phyloP scores from a whole-genome alignment of 768 basidiomycete species.

The Tulasnella sp. region DNA sequence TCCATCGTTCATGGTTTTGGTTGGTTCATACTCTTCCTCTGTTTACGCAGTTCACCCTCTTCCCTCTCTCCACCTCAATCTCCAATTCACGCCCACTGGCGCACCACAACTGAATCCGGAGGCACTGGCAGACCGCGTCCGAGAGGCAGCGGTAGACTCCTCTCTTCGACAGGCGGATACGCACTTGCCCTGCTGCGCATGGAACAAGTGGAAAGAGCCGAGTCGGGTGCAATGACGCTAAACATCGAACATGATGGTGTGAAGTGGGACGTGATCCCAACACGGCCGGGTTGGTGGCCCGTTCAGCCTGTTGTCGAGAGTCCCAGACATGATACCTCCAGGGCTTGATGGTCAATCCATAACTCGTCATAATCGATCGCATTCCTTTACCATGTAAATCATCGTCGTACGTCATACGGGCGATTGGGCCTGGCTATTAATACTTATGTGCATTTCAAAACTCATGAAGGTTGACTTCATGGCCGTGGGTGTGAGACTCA shows the following conservation, averaged over 20 bases:
- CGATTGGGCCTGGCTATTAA: too few relatives aligned
- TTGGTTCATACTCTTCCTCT: neutral
- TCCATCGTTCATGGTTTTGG: neutral
- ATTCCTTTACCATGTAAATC: too few relatives aligned
- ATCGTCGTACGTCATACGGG: too few relatives aligned
- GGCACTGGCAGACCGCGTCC: conserved; percentile 38
- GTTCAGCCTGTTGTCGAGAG: too few relatives aligned
- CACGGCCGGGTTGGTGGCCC: conserved; percentile 1
- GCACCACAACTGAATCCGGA: conserved; percentile 7
- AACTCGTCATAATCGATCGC: too few relatives aligned
- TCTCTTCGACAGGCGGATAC: conserved; percentile 45
- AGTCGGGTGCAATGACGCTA: conserved; percentile 29
- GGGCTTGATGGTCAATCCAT: neutral
- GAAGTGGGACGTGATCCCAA: neutral
- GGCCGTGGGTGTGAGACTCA: too few relatives aligned
- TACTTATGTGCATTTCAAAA: too few relatives aligned
- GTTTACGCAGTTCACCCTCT: conserved; percentile 19
- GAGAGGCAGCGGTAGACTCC: conserved; percentile 63
- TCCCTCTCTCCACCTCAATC: conserved; percentile 21
- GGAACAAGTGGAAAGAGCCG: conserved; percentile 53
- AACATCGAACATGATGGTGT: neutral
- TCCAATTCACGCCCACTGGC: conserved; percentile 20
- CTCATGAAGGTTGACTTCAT: too few relatives aligned
- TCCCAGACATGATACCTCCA: too few relatives aligned
- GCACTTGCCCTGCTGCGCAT: conserved; percentile 73